These are phyloP conservation scores for Polyporus tsugae DNA, from an alignment of 1,284 basidiomycete genomes.

Conservation along the genomic window DNA sequence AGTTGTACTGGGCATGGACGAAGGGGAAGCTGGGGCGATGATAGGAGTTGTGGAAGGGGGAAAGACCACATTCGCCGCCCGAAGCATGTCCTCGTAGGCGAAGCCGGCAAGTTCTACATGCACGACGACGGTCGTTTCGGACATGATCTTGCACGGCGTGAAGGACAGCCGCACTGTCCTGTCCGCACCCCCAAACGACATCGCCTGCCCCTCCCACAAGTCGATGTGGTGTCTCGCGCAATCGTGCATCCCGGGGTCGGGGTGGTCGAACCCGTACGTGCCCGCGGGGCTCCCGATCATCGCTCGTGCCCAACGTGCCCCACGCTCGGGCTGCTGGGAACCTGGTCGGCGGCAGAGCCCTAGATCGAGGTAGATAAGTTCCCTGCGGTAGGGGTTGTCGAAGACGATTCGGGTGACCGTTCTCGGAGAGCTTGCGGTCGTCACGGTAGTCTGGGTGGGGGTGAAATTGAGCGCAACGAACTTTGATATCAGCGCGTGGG, in stretches of 20 bases:
- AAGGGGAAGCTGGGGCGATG: background rate
- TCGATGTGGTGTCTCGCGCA: slow-evolving; percentile 13
- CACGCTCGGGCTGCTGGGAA: background rate
- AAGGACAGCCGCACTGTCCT: slow-evolving; percentile 15
- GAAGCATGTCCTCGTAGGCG: slow-evolving; percentile 10
- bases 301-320: background rate
- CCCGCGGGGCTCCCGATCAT: background rate
- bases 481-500: background rate
- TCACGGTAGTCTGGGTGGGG: background rate
- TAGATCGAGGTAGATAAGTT: background rate
- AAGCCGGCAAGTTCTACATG: slow-evolving; percentile 4
- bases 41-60: background rate
- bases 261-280: background rate
- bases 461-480: background rate
- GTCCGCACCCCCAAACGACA: slow-evolving; percentile 7
- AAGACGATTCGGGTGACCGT: background rate
- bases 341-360: background rate
- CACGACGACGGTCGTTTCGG: slow-evolving; percentile 8
- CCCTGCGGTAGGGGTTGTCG: background rate
- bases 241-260: background rate
- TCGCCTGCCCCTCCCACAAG: background rate
- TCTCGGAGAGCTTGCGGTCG: background rate
- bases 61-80: slow-evolving; percentile 10
- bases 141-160: background rate
- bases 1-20: background rate